Conservation (phyloP, 1,284 basidiomycete genomes). For the Peniophora sp. region DNA sequence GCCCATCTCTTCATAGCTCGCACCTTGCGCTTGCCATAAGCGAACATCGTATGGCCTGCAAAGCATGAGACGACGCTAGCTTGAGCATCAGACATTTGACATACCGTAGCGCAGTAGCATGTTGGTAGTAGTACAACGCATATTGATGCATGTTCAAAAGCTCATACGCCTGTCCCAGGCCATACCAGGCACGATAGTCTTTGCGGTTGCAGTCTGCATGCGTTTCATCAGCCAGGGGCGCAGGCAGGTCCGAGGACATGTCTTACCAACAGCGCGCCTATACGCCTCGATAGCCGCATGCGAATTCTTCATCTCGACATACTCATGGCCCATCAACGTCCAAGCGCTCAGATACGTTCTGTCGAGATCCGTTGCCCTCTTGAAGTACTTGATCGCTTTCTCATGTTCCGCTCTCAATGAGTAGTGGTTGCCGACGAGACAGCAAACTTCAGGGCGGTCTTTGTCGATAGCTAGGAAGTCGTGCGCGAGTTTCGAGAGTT, state of each 20-base stretch:
- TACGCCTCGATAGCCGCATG: constrained; percentile 99
- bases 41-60: constrained; percentile 90
- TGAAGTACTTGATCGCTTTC: constrained; percentile 94
- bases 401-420: constrained; percentile 90
- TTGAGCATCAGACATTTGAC: constrained; percentile 14
- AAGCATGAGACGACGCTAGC: constrained; percentile 2
- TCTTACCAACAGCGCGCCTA: constrained; percentile 85
- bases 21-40: constrained; percentile 92
- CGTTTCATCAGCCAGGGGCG: background rate
- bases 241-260: background rate
- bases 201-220: constrained; percentile 83
- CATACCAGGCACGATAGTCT: constrained; percentile 98
- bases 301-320: constrained; percentile 97
- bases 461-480: constrained; percentile 84
- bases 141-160: constrained; percentile 95
- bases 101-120: constrained; percentile 86
- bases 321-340: constrained; percentile 99
- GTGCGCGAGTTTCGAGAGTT: constrained; percentile 88
- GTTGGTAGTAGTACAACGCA: constrained; percentile 94
- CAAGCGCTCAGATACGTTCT: constrained; percentile 93
- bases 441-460: constrained; percentile 91
- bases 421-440: constrained; percentile 97
- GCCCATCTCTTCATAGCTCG: constrained; percentile 88
- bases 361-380: constrained; percentile 89
- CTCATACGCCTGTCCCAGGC: constrained; percentile 96